Evolutionary conservation across 1,284 basidiomycete genomes (phyloP).

Genomic region (Puccinia horiana): DNA sequence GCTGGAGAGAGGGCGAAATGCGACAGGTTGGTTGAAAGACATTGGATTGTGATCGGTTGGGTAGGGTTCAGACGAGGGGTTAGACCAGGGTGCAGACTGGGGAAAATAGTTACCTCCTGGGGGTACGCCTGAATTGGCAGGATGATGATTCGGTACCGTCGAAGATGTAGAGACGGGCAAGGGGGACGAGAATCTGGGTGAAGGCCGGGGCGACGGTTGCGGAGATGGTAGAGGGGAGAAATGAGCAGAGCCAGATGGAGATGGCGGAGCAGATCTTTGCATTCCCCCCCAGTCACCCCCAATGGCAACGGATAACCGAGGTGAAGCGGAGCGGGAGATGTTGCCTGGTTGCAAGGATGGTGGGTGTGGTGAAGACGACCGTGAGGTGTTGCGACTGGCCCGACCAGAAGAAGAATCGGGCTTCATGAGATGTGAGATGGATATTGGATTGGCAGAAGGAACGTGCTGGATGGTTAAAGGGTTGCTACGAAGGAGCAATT

Average conservation of each 20-base stretch:
- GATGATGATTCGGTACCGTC: constrained; percentile 22
- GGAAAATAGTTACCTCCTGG: neutral
- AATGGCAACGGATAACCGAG: constrained; percentile 8
- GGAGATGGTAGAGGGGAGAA: constrained; percentile 48
- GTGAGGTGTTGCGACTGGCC: constrained; percentile 28
- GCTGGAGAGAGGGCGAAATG: neutral
- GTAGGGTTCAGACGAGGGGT: neutral
- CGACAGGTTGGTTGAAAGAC: neutral
- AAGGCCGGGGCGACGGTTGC: constrained; percentile 32
- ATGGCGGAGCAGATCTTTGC: constrained; percentile 15
- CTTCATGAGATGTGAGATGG: constrained; percentile 7
- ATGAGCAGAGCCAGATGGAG: constrained; percentile 20
- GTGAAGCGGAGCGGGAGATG: constrained; percentile 34
- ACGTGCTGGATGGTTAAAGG: constrained; percentile 33
- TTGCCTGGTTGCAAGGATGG: constrained; percentile 42
- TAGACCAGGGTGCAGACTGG: constrained; percentile 7
- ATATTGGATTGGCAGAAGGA: constrained; percentile 10
- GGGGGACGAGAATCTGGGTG: constrained; percentile 38
- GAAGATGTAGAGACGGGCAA: constrained; percentile 28
- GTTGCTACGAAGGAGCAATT: constrained; percentile 50
- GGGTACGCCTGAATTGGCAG: neutral
- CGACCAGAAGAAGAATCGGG: constrained; percentile 33
- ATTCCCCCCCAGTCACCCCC: constrained; percentile 28
- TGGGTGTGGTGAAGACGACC: constrained; percentile 46
- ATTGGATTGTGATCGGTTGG: neutral